Conservation (phyloP, 352 stramenopile genomes). For the Pythium inflatum region DNA sequence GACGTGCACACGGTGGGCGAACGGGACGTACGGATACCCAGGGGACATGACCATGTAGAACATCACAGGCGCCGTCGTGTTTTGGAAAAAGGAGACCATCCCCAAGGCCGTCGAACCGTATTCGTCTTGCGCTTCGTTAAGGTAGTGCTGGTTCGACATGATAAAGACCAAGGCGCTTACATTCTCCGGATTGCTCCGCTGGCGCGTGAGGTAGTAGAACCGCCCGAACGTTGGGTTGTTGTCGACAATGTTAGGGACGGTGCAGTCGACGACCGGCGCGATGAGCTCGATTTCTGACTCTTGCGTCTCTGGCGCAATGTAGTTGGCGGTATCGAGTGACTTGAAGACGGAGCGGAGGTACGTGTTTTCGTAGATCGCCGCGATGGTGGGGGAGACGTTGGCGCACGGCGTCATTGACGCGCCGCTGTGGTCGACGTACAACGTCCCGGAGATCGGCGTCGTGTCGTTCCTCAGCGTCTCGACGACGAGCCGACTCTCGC, state of each 20-base stretch:
- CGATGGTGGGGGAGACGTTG: not conserved
- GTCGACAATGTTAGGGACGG: not conserved
- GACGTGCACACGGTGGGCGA: not conserved
- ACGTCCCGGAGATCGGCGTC: not conserved
- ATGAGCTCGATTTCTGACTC: constrained; percentile 17
- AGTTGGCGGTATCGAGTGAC: constrained; percentile 15
- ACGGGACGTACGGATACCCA: constrained; percentile 23
- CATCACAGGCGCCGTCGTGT: not conserved
- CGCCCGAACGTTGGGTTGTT: constrained; percentile 1
- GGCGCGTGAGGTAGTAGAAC: constrained; percentile 15
- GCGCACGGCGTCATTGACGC: constrained; percentile 10
- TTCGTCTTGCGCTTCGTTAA: not conserved
- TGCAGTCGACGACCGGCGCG: constrained; percentile 24
- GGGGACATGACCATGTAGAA: not conserved
- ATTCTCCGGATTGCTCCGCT: constrained; percentile 6
- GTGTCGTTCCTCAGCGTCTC: not conserved
- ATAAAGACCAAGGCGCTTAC: constrained; percentile 9
- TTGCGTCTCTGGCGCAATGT: constrained; percentile 6
- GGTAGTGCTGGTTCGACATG: constrained; percentile 24
- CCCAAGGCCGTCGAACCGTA: not conserved
- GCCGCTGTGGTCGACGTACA: constrained; percentile 7
- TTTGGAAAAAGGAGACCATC: constrained; percentile 11
- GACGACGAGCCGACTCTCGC: constrained; percentile 7
- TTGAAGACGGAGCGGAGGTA: constrained; percentile 21
- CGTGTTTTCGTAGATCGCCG: constrained; percentile 12